These are phyloP conservation scores for Pseudogymnoascus sp. DNA, from an alignment of 2,329 filamentous ascomycete genomes.

Conservation along the genomic window DNA sequence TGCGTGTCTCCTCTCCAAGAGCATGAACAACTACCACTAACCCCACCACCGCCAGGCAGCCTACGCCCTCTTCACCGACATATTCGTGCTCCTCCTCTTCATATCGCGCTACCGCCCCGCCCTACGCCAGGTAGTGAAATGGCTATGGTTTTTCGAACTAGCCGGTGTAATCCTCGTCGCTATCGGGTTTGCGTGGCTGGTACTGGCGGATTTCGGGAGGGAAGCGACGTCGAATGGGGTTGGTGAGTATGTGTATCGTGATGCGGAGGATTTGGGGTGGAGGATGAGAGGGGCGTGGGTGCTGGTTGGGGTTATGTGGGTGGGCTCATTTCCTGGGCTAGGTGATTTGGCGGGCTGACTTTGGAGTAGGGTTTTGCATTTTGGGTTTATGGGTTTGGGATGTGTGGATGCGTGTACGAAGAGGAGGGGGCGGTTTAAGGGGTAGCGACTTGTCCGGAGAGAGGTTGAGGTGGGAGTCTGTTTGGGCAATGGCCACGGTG, in stretches of 20 bases:
- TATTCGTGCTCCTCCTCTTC: neutral
- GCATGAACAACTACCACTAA: neutral
- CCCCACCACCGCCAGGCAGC: neutral
- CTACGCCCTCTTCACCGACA: neutral
- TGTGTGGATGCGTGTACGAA: neutral
- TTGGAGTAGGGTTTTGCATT: neutral
- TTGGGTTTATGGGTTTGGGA: neutral
- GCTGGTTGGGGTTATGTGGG: neutral
- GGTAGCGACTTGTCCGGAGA: neutral
- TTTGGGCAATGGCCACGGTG: neutral
- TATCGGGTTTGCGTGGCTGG: neutral
- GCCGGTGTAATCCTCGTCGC: neutral
- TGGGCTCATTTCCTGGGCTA: neutral
- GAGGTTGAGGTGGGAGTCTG: too few relatives aligned
- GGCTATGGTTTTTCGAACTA: neutral
- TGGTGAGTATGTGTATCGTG: neutral
- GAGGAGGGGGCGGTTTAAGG: neutral
- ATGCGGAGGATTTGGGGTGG: neutral
- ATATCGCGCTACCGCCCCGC: neutral
- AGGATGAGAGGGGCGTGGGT: neutral
- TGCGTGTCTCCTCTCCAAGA: neutral
- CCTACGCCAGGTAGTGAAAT: neutral
- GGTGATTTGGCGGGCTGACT: neutral
- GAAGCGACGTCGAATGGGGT: neutral
- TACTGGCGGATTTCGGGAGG: neutral